These are phyloP conservation scores for Sinapis alba DNA, from an alignment of 441 rosid genomes.

Conservation along the genomic window DNA sequence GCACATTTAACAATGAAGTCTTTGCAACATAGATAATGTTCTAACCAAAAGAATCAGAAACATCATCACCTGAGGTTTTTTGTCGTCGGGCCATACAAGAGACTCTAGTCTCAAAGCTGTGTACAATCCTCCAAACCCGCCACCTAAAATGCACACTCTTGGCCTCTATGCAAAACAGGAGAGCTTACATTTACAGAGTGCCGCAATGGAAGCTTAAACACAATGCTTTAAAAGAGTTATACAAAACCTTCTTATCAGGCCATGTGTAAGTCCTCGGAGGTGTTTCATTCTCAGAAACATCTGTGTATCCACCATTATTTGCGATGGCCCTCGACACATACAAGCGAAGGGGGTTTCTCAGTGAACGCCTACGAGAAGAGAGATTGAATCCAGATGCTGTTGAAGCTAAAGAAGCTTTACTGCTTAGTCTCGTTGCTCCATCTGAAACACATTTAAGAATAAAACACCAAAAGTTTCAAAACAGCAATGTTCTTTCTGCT, in stretches of 20 bases:
- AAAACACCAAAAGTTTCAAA: background rate
- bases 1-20: background rate
- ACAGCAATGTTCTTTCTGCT: background rate
- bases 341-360: slow-evolving; percentile 26
- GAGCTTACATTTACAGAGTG: background rate
- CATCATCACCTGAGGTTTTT: slow-evolving; percentile 79
- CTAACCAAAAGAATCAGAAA: too few species aligned
- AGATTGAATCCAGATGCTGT: slow-evolving; percentile 37
- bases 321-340: slow-evolving; percentile 45
- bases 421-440: slow-evolving; percentile 44
- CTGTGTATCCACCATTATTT: slow-evolving; percentile 43
- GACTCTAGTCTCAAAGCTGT: slow-evolving; percentile 94
- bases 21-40: background rate
- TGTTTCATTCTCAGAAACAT: slow-evolving; percentile 43
- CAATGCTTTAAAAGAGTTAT: background rate
- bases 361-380: slow-evolving; percentile 26
- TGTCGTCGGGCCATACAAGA: slow-evolving; percentile 79
- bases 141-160: slow-evolving; percentile 85
- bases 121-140: slow-evolving; percentile 95
- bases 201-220: background rate
- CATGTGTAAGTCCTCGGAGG: slow-evolving; percentile 54
- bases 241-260: slow-evolving; percentile 64
- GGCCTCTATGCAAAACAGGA: slow-evolving; percentile 63
- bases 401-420: slow-evolving; percentile 38
- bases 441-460: slow-evolving; percentile 46